Percentiles rank a stretch among this genome's conserved stretches.
phyloP scores from a whole-genome alignment of 2,329 filamentous ascomycete genomes.

The Penicillium sp. region DNA sequence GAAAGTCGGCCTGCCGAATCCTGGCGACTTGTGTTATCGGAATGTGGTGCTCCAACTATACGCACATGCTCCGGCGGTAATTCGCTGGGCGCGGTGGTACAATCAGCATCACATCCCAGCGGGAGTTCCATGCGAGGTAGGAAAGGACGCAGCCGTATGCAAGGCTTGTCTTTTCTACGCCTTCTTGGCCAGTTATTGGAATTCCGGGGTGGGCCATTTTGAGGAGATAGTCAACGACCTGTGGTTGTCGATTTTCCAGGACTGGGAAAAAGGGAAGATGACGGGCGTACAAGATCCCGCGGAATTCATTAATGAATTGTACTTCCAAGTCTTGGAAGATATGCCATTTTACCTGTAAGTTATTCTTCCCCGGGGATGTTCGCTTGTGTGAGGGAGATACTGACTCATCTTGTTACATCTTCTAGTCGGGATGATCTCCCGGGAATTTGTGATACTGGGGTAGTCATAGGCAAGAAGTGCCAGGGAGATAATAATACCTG shows the following conservation, averaged over 20 bases:
- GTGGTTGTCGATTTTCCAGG: neutral
- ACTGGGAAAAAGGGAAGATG: neutral
- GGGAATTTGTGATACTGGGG: neutral
- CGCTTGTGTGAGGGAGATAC: too few species aligned
- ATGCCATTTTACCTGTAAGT: constrained; percentile 4
- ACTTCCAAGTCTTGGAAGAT: neutral
- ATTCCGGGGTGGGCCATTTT: neutral
- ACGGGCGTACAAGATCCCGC: constrained; percentile 13
- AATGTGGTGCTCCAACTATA: constrained; percentile 30
- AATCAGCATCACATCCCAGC: constrained; percentile 6
- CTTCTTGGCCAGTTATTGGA: constrained; percentile 26
- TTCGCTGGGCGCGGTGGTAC: constrained; percentile 27
- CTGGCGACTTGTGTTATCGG: constrained; percentile 29
- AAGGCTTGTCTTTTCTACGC: constrained; percentile 21
- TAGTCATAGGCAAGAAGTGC: neutral
- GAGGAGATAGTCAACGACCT: neutral
- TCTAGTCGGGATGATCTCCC: neutral
- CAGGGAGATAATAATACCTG: neutral
- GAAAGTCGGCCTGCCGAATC: neutral
- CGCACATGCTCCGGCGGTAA: constrained; percentile 30
- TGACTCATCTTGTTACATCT: too few species aligned
- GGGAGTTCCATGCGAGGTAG: neutral
- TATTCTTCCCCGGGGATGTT: too few species aligned
- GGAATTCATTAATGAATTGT: constrained; percentile 6
- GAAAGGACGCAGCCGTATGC: neutral